These are phyloP conservation scores for Fusarium penzigii DNA, from an alignment of 2,329 filamentous ascomycete genomes.

Conservation along the genomic window DNA sequence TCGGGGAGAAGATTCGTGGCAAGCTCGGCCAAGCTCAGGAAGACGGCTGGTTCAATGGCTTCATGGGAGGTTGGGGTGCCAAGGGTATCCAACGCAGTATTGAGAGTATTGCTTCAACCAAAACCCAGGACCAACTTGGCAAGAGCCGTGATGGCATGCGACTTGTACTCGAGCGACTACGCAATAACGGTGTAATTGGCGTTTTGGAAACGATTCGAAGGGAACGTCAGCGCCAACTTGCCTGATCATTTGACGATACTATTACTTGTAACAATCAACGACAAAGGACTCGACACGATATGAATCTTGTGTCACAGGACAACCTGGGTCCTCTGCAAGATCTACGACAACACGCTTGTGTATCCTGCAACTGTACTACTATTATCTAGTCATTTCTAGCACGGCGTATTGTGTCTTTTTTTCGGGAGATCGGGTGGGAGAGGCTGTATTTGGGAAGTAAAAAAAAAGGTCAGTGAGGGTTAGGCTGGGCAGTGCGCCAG, in stretches of 20 bases:
- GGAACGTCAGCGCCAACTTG: conserved; percentile 40
- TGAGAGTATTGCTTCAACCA: conserved; percentile 74
- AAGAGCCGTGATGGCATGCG: conserved; percentile 85
- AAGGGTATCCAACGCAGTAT: conserved; percentile 77
- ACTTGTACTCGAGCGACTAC: conserved; percentile 71
- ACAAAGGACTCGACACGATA: conserved; percentile 21
- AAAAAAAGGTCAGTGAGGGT: conserved; percentile 1
- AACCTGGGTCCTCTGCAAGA: conserved; percentile 5
- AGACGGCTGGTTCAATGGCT: conserved; percentile 53
- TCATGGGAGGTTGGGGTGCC: conserved; percentile 62
- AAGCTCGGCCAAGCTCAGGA: conserved; percentile 50
- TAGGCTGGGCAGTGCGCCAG: conserved; percentile 6
- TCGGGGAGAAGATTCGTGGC: conserved; percentile 68
- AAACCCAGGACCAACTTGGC: conserved; percentile 74
- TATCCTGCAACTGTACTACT: conserved; percentile 35
- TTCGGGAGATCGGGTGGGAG: conserved; percentile 6
- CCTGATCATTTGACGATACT: conserved; percentile 17
- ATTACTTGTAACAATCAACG: conserved; percentile 27
- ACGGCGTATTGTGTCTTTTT: conserved; percentile 37
- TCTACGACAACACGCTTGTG: conserved; percentile 13
- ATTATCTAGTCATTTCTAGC: conserved; percentile 32
- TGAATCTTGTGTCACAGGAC: conserved; percentile 11
- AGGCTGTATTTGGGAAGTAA: conserved; percentile 12
- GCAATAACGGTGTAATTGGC: conserved; percentile 59
- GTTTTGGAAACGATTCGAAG: conserved; percentile 57